Conservation (phyloP, 179 eudicot species). For the Carnegiea gigantea region DNA sequence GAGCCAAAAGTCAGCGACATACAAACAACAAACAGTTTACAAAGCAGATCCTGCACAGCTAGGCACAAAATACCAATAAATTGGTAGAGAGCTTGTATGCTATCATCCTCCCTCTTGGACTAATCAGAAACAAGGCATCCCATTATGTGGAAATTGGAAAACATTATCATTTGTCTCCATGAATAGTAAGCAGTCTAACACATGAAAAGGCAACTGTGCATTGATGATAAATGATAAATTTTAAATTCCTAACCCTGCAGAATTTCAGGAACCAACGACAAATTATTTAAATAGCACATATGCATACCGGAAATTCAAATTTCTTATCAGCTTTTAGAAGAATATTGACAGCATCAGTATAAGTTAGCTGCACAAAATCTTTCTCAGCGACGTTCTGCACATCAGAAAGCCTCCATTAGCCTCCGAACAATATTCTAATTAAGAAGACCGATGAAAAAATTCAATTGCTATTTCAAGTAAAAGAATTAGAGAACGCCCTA, state of each 20-base stretch:
- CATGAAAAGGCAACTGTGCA: not conserved
- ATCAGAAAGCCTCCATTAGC: slow-evolving; percentile 19
- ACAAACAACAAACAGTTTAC: too few relatives aligned
- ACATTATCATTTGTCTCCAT: not conserved
- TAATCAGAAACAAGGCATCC: slow-evolving; percentile 1
- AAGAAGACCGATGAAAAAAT: not conserved
- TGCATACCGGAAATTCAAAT: slow-evolving; percentile 84
- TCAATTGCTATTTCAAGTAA: not conserved
- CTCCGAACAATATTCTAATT: not conserved
- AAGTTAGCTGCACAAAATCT: slow-evolving; percentile 79
- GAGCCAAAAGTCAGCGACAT: not conserved
- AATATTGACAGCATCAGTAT: slow-evolving; percentile 87
- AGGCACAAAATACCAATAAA: not conserved
- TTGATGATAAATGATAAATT: not conserved
- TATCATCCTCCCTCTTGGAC: not conserved
- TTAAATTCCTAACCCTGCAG: not conserved
- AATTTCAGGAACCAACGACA: not conserved
- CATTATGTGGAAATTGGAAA: not conserved
- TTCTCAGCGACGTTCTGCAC: slow-evolving; percentile 90
- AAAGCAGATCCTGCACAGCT: not conserved
- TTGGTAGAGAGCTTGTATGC: not conserved
- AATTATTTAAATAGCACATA: not conserved
- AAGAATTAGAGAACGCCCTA: not conserved
- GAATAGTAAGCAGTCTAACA: not conserved
- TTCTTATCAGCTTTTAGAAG: slow-evolving; percentile 75